phyloP scores from a whole-genome alignment of 768 basidiomycete genomes.

The Neoboletus subvelutipes region DNA sequence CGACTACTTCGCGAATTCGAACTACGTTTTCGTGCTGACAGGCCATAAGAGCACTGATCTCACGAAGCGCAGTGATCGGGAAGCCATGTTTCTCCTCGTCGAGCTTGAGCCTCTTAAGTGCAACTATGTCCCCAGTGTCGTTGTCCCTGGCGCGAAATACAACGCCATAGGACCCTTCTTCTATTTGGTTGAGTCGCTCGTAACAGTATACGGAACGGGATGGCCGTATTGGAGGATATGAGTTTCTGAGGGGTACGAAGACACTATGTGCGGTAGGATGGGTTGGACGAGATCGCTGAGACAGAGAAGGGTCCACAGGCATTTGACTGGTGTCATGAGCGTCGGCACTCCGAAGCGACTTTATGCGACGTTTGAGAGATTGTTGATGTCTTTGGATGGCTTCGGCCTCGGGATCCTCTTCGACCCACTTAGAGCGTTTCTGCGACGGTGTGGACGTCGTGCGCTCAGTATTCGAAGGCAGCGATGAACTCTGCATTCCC shows the following conservation, averaged over 20 bases:
- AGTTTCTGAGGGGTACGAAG: conserved; percentile 72
- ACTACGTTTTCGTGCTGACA: conserved; percentile 97
- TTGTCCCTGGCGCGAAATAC: conserved; percentile 97
- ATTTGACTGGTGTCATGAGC: conserved; percentile 17
- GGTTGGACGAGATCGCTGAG: conserved; percentile 12
- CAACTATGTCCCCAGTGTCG: conserved; percentile 92
- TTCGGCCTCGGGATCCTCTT: conserved; percentile 45
- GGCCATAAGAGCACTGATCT: conserved; percentile 94
- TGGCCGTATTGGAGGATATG: conserved; percentile 76
- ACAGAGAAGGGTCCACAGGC: conserved; percentile 17
- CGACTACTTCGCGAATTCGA: conserved; percentile 94
- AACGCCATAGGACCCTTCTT: conserved; percentile 97
- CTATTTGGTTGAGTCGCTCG: conserved; percentile 94
- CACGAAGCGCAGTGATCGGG: conserved; percentile 93
- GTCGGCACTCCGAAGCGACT: conserved; percentile 32
- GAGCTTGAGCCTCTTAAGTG: conserved; percentile 95
- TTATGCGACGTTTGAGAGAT: conserved; percentile 56
- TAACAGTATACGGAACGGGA: conserved; percentile 95
- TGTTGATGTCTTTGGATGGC: conserved; percentile 35
- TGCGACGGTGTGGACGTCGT: conserved; percentile 54
- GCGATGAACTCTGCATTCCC: conserved; percentile 11
- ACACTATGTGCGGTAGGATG: conserved; percentile 48
- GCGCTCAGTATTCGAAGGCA: conserved; percentile 31
- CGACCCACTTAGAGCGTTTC: conserved; percentile 78
- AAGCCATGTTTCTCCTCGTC: conserved; percentile 99